Base-by-base conservation (phyloP, 1,284 basidiomycete species). In the Malassezia sympodialis region DNA sequence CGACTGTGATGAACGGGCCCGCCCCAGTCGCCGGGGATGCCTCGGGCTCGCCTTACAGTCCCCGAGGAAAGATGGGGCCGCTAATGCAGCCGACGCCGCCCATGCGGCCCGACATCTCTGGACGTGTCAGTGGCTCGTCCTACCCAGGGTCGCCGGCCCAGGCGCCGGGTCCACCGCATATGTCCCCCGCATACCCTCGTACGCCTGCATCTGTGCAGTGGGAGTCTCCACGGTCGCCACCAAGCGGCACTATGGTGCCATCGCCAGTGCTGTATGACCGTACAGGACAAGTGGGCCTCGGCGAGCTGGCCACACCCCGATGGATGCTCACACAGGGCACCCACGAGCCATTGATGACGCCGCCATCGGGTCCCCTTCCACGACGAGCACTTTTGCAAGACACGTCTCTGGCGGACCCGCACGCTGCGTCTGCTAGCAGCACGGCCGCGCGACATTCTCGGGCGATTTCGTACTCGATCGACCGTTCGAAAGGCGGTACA, bases 301-400 rank as follows among this genome's bases (percentile, higher is more conserved):
- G 93, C 34, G 93, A 96, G 77, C 82, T 96, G n/a, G 80, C 90
- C 7, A 96, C 93, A n/a, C 93, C 93, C 34, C 82, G 90, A 61
- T 98, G 90, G 91, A 81, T 67, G 31, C 49, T 61, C 4, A 42
- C 53, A 50, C 57, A 4, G 48, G 58, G 8, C 28, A 59, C 40
- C 60, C 58, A 8, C 45, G 21, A 12, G 59, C 58, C 59, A 47
- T 56, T 27, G 10, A 42, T 5, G 42, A 42, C 23, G 27, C 53
- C 17, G 42, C 21, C 17, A 21, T 50, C 46, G 2, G 31, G 53
- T 8, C 31, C 45, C 2, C 23, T 49, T 14, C 46, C 46, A 8
- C 46, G 30, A 8, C 34, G 26, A 19, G 8, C 30, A 8, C 31
- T 27, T 17, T 27, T 6, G 6, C 45, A 47, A 15, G 21, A 30